Conservation (phyloP, 1,284 basidiomycete species). For the Moesziomyces antarcticus region DNA sequence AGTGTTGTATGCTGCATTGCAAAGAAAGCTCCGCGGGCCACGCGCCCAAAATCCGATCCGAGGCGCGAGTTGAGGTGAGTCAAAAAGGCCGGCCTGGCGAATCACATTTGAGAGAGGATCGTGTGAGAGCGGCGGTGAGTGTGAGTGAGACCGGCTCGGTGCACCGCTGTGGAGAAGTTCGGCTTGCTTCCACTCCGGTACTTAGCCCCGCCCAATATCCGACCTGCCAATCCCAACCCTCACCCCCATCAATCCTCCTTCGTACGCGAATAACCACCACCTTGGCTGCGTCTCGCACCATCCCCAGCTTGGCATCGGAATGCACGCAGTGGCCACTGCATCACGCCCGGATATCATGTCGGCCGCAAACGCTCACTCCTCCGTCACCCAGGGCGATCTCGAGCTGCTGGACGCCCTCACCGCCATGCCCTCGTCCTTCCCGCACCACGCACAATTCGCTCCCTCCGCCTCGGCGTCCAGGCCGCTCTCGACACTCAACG, state of each 20-base stretch:
- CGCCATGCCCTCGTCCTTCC: slow-evolving; percentile 45
- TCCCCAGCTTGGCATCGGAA: slow-evolving; percentile 1
- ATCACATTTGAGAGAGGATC: too few species aligned
- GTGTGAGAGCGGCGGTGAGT: too few species aligned
- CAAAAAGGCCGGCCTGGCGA: too few species aligned
- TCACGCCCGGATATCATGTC: slow-evolving; percentile 28
- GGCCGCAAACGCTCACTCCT: slow-evolving; percentile 32
- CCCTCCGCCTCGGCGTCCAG: slow-evolving; percentile 17
- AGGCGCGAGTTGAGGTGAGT: too few species aligned
- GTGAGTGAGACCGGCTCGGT: too few species aligned
- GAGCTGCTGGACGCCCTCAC: slow-evolving; percentile 57
- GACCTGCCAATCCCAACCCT: slow-evolving; percentile 3
- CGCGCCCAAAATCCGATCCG: too few species aligned
- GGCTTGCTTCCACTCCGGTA: slow-evolving; percentile 6
- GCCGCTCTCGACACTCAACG: slow-evolving; percentile 59
- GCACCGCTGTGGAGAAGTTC: too few species aligned
- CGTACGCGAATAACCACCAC: background rate
- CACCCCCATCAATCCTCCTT: background rate
- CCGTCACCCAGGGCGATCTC: slow-evolving; percentile 41
- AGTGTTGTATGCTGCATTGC: too few species aligned
- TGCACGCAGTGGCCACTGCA: slow-evolving; percentile 19
- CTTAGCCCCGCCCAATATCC: slow-evolving; percentile 13
- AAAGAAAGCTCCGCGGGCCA: too few species aligned
- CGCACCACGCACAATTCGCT: slow-evolving; percentile 23
- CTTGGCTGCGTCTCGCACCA: background rate